Conservation (phyloP, 331 rosid species). For the Quercus tomentella region DNA sequence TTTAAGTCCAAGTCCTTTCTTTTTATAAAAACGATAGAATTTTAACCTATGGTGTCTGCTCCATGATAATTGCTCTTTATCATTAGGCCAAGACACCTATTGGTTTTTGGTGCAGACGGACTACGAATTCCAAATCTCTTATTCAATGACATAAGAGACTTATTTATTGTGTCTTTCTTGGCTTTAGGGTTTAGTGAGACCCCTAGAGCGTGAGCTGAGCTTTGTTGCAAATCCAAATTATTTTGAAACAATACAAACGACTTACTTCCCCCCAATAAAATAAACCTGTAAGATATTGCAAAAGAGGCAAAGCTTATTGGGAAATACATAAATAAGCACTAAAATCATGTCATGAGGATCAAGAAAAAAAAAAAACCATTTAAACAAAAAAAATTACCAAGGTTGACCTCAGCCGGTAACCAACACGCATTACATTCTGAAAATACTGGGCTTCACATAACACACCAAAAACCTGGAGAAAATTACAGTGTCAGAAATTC, state of each 20-base stretch:
- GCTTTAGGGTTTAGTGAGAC: too few species aligned
- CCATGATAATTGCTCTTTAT: too few species aligned
- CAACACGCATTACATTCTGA: slow-evolving; percentile 97
- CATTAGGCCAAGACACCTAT: too few species aligned
- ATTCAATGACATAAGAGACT: too few species aligned
- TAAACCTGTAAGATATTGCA: neutral
- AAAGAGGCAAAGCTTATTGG: neutral
- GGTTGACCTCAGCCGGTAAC: slow-evolving; percentile 74
- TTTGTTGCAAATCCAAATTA: too few species aligned
- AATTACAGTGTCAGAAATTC: slow-evolving; percentile 23
- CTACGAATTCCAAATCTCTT: too few species aligned
- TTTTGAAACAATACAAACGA: neutral
- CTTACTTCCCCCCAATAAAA: neutral
- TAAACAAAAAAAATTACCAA: slow-evolving; percentile 47
- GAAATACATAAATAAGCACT: neutral
- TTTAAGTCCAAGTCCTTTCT: too few species aligned
- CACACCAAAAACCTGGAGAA: slow-evolving; percentile 67
- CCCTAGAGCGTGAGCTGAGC: too few species aligned
- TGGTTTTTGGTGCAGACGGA: too few species aligned
- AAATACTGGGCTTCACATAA: slow-evolving; percentile 92
- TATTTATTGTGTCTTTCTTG: too few species aligned
- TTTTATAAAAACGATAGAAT: too few species aligned
- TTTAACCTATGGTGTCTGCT: too few species aligned
- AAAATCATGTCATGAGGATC: neutral
- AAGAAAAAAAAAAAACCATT: neutral